Percentiles rank a stretch among this genome's conserved stretches.
Conservation (phyloP, 1,284 basidiomycete species). For the Cerioporus squamosus region DNA sequence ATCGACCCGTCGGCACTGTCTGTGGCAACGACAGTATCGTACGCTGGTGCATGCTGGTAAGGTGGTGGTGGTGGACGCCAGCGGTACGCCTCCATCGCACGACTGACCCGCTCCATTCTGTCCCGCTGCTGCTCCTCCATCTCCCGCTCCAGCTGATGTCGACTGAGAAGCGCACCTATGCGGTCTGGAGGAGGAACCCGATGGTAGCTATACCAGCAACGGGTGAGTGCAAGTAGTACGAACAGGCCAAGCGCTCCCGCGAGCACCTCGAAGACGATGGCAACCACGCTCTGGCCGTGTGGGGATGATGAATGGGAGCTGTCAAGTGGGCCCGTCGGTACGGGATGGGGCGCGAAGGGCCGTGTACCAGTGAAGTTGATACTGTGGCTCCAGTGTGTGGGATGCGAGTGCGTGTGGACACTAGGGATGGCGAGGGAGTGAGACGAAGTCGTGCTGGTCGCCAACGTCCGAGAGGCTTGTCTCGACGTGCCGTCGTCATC, state of each 20-base stretch:
- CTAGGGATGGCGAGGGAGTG: slow-evolving; percentile 19
- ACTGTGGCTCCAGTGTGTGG: slow-evolving; percentile 1
- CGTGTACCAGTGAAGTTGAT: slow-evolving; percentile 1
- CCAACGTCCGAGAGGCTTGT: background rate
- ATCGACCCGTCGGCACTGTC: slow-evolving; percentile 5
- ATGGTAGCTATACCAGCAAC: slow-evolving; percentile 47
- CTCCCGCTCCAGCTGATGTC: slow-evolving; percentile 56
- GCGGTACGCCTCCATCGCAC: slow-evolving; percentile 12
- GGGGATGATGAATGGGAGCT: slow-evolving; percentile 14
- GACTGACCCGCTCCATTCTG: slow-evolving; percentile 24
- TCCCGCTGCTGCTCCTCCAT: slow-evolving; percentile 47
- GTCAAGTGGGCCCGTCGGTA: slow-evolving; percentile 8
- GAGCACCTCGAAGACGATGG: slow-evolving; percentile 51
- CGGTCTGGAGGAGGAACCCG: slow-evolving; percentile 51
- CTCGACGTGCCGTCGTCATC: background rate
- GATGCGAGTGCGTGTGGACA: background rate
- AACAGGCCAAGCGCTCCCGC: slow-evolving; percentile 44
- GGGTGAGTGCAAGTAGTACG: slow-evolving; percentile 40
- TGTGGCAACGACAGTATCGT: slow-evolving; percentile 15
- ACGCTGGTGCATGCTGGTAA: slow-evolving; percentile 47
- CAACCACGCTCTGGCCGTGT: slow-evolving; percentile 31
- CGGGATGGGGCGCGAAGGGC: slow-evolving; percentile 9
- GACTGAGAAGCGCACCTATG: slow-evolving; percentile 43
- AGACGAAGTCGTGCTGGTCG: background rate
- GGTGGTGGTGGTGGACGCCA: slow-evolving; percentile 37